Conservation (phyloP, 2,329 filamentous ascomycete species). For the Beauveria pseudobassiana region DNA sequence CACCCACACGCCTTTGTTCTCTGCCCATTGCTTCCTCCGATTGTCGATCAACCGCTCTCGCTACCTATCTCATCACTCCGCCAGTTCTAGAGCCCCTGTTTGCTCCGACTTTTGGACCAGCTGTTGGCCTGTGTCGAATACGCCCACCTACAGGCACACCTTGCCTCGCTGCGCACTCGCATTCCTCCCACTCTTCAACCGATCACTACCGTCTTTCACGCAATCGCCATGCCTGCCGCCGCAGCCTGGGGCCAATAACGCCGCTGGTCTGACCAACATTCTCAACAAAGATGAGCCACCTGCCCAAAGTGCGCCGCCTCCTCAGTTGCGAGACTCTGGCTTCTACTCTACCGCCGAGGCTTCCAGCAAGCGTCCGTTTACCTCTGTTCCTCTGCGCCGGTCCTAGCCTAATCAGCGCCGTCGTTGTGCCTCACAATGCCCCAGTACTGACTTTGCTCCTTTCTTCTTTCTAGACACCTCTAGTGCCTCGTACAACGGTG, state of each 20-base stretch:
- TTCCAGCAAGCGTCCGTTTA: conserved; percentile 34
- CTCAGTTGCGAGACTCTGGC: conserved; percentile 33
- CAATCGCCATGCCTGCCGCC: conserved; percentile 17
- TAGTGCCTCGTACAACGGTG: conserved; percentile 30
- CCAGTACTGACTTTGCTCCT: neutral
- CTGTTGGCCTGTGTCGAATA: neutral
- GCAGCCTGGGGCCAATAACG: conserved; percentile 25
- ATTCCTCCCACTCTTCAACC: neutral
- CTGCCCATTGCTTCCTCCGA: neutral
- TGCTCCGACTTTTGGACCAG: neutral
- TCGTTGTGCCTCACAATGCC: neutral
- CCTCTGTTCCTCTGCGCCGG: conserved; percentile 4
- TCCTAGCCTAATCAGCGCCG: neutral
- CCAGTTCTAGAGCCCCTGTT: neutral
- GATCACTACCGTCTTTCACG: neutral
- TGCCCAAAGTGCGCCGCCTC: conserved; percentile 20
- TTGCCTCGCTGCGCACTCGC: neutral
- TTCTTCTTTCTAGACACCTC: conserved; percentile 26
- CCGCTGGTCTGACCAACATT: conserved; percentile 31
- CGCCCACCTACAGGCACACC: neutral
- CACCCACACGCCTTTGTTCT: neutral
- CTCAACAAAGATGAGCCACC: conserved; percentile 29
- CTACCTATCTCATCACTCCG: neutral
- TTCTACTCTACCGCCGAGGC: conserved; percentile 37
- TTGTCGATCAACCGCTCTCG: neutral